A percentile compares a stretch with the other conserved stretches of the same genome.
Evolutionary conservation across 495 filamentous ascomycete genomes (phyloP).

Genomic region (Lasiosphaeria miniovina): DNA sequence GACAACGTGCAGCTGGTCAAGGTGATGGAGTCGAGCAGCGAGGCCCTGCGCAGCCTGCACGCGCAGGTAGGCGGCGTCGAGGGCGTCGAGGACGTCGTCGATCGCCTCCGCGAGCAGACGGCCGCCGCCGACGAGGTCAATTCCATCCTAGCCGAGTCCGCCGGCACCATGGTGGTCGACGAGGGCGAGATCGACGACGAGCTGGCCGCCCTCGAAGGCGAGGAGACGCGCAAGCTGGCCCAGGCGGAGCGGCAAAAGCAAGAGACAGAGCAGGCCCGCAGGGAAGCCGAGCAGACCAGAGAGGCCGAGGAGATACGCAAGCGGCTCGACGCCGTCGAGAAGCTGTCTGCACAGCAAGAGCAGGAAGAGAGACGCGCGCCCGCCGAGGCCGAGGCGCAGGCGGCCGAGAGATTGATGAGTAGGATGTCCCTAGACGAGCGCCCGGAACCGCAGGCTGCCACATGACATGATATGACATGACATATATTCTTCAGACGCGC

Average conservation of each 20-base stretch:
- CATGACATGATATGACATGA: background rate
- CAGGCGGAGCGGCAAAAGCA: constrained; percentile 39
- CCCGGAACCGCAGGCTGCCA: constrained; percentile 14
- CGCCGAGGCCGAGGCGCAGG: constrained; percentile 7
- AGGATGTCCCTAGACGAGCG: constrained; percentile 35
- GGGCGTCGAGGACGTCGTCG: constrained; percentile 70
- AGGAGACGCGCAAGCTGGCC: constrained; percentile 57
- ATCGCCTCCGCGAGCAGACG: constrained; percentile 76
- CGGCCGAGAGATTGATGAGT: constrained; percentile 31
- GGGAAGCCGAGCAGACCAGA: constrained; percentile 29
- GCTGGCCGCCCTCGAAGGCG: constrained; percentile 69
- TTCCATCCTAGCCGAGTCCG: constrained; percentile 63
- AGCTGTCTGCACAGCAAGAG: constrained; percentile 26
- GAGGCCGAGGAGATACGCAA: constrained; percentile 33
- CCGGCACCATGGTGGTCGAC: constrained; percentile 55
- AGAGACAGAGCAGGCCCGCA: constrained; percentile 20
- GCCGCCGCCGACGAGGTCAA: constrained; percentile 77
- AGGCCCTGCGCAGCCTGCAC: constrained; percentile 69
- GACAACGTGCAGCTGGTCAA: constrained; percentile 76
- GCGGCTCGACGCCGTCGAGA: constrained; percentile 40
- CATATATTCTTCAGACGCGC: constrained; percentile 1
- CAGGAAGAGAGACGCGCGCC: constrained; percentile 14
- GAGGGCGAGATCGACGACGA: constrained; percentile 88
- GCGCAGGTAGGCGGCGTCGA: constrained; percentile 72
- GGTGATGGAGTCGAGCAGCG: constrained; percentile 75